A percentile compares a stretch with the other conserved stretches of the same genome.
These are phyloP conservation scores for Pecoramyces ruminantium DNA, from an alignment of 192 early-diverging fungal species.

Conservation along the genomic window DNA sequence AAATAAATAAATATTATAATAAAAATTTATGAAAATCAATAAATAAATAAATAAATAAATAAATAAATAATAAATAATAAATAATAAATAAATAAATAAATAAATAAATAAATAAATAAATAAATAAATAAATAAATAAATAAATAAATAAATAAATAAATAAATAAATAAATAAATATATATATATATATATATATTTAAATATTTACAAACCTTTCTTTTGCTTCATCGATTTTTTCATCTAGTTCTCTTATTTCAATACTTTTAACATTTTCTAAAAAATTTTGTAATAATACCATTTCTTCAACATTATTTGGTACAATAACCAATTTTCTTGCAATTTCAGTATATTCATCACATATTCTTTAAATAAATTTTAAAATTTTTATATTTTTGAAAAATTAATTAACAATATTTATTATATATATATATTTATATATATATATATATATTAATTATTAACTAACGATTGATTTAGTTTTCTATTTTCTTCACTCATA, in stretches of 20 bases:
- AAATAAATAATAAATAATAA: too few species aligned
- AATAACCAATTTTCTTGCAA: slow-evolving; percentile 18
- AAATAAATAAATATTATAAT: too few species aligned
- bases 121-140: too few species aligned
- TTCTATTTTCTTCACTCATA: slow-evolving; percentile 16
- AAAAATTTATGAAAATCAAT: too few species aligned
- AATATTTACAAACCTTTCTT: slow-evolving; percentile 19
- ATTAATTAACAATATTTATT: background rate
- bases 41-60: too few species aligned
- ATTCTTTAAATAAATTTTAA: background rate
- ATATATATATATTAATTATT: background rate
- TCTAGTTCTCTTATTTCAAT: slow-evolving; percentile 22
- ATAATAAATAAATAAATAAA: too few species aligned
- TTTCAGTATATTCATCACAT: slow-evolving; percentile 6
- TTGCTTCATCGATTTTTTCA: slow-evolving; percentile 35
- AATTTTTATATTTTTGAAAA: too few species aligned
- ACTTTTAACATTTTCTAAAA: slow-evolving; percentile 20
- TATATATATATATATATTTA: background rate
- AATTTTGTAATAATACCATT: slow-evolving; percentile 40
- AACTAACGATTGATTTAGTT: slow-evolving; percentile 8
- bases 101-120: too few species aligned
- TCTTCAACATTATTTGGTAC: slow-evolving; percentile 32
- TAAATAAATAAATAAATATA: too few species aligned
- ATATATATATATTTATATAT: background rate
- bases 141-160: too few species aligned